These are phyloP conservation scores for Mortierella sp. DNA, from an alignment of 371 early-diverging fungal genomes.

Conservation along the genomic window DNA sequence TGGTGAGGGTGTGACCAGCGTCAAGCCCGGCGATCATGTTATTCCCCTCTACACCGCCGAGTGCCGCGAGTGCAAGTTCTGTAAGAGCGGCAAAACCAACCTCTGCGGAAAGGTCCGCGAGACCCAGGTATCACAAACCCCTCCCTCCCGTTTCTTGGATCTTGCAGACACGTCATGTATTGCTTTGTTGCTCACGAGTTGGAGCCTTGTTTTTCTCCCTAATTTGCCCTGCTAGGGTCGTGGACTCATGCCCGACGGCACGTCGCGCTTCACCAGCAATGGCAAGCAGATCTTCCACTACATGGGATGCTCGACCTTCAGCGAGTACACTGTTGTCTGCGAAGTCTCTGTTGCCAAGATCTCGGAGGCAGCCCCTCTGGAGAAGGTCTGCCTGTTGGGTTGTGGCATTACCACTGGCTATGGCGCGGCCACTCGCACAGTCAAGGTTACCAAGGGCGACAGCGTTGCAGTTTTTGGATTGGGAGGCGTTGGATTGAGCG, in stretches of 20 bases:
- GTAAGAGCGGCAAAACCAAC: constrained; percentile 95
- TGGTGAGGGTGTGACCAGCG: constrained; percentile 95
- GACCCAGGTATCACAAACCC: constrained; percentile 77
- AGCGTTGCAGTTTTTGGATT: constrained; percentile 93
- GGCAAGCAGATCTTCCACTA: constrained; percentile 91
- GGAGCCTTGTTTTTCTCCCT: neutral
- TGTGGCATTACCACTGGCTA: constrained; percentile 97
- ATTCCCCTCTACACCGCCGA: constrained; percentile 95
- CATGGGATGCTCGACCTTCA: constrained; percentile 97
- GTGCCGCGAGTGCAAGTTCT: constrained; percentile 95
- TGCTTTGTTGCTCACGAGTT: neutral
- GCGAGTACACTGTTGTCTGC: constrained; percentile 93
- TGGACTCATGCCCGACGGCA: constrained; percentile 96
- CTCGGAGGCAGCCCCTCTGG: constrained; percentile 77
- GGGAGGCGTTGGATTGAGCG: constrained; percentile 94
- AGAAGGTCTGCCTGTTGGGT: constrained; percentile 91
- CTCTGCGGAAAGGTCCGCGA: constrained; percentile 91
- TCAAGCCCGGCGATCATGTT: constrained; percentile 93
- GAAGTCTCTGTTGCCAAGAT: constrained; percentile 95
- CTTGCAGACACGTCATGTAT: neutral
- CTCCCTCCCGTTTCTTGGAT: neutral
- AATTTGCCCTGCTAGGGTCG: constrained; percentile 63
- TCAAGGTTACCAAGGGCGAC: constrained; percentile 85
- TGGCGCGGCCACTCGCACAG: constrained; percentile 94
- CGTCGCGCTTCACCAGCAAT: constrained; percentile 92